Percentiles rank a stretch among this genome's conserved stretches.
Evolutionary conservation across 2,329 filamentous ascomycete species (phyloP).

Genomic region (Stachybotrys chlorohalonatus): DNA sequence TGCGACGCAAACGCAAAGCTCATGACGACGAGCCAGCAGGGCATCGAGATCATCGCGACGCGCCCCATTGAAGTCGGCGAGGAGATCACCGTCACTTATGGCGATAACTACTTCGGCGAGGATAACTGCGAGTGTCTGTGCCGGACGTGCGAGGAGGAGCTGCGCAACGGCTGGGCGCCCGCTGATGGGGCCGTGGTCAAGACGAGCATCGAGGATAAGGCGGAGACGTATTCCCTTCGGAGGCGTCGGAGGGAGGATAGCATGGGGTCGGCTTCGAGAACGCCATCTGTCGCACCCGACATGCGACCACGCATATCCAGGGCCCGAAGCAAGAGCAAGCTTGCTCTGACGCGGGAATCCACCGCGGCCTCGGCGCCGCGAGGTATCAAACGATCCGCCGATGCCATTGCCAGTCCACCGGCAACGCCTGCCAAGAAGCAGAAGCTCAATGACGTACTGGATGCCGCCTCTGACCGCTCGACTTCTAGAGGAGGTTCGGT

Average conservation of each 20-base stretch:
- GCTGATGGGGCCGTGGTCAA: conserved; percentile 36
- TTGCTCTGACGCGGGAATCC: conserved; percentile 22
- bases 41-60: conserved; percentile 83
- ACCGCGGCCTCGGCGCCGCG: conserved; percentile 15
- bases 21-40: conserved; percentile 72
- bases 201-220: conserved; percentile 42
- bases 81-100: conserved; percentile 94
- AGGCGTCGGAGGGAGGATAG: conserved; percentile 43
- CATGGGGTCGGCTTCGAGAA: conserved; percentile 38
- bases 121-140: conserved; percentile 95
- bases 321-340: conserved; percentile 21
- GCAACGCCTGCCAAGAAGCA: conserved; percentile 44
- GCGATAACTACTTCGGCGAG: conserved; percentile 90
- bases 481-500: conserved; percentile 30
- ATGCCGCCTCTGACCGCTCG: conserved; percentile 13
- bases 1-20: conserved; percentile 87
- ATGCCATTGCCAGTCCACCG: conserved; percentile 42
- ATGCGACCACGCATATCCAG: conserved; percentile 42
- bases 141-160: conserved; percentile 67
- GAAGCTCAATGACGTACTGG: conserved; percentile 20
- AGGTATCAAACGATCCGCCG: conserved; percentile 29
- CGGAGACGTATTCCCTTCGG: conserved; percentile 47
- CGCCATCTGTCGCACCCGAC: conserved; percentile 47
- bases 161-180: conserved; percentile 75
- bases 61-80: conserved; percentile 78